Evolutionary conservation across 2,329 filamentous ascomycete genomes (phyloP), one percentile per base, ranked within the genome.

Genomic region (Penicillium concentricum): DNA sequence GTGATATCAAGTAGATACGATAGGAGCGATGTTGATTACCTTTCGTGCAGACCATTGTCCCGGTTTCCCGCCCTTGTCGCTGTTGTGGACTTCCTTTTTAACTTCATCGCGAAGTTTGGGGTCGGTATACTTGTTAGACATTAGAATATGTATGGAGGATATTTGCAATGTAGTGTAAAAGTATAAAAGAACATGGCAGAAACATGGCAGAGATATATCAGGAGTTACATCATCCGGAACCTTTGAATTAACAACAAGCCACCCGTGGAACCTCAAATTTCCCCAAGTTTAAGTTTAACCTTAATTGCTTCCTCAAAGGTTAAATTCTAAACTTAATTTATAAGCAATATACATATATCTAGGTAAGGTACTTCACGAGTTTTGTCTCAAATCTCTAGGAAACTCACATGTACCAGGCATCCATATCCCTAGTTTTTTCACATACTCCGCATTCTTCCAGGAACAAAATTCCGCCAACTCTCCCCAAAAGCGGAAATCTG

Each of bases 11-110:
- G 13, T 5, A 45, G 35, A 37, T 50, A 2, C 13, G 12, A 38
- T 18, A 16, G 13, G 12, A 20, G 9, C 13, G n/a, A 13, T 16
- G 2, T 20, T 4, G 20, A 2, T 13, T 61, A 76, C 77, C 69
- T 80, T 81, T 28, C 78, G 70, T 4, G 79, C 78, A 44, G 76
- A 78, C 78, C 78, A 80, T 71, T 81, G 77, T 2, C 78, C 78
- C 15, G 78, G 78, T 34, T 74, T 74, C 10, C 78, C 78, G 37
- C 78, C 79, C 59, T 81, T 81, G 59, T 79, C 78, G 42, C 73
- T 60, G 5, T 73, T 60, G 44, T 80, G 72, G 44, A 81, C 72
- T 58, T 80, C 78, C 52, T 79, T 69, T 64, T 81, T 80, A 58
- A 80, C 69, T 59, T 80, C 61, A 43, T 80, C 74, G 22, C 77